phyloP scores from a whole-genome alignment of 2,329 filamentous ascomycete genomes.

The Colletotrichum tofieldiae region DNA sequence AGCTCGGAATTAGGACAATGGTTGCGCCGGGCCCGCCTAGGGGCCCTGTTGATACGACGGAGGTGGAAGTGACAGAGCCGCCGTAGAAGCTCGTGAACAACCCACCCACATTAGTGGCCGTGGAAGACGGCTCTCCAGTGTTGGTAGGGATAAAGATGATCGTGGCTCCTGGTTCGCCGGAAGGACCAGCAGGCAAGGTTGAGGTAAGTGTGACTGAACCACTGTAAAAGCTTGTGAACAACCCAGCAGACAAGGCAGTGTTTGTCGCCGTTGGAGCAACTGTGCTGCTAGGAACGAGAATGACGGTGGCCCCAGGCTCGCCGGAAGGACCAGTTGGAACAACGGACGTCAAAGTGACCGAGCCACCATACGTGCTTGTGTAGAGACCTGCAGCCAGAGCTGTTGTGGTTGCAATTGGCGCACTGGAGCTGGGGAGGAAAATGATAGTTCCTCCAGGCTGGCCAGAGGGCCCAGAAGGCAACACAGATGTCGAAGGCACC shows the following conservation, averaged over 20 bases:
- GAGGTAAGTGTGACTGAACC: conserved; percentile 1
- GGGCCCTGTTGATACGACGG: background rate
- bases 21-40: conserved; percentile 20
- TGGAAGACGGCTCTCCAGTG: background rate
- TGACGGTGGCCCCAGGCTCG: conserved; percentile 16
- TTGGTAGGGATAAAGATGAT: conserved; percentile 24
- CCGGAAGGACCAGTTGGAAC: background rate
- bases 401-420: background rate
- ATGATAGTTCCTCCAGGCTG: conserved; percentile 28
- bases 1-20: conserved; percentile 2
- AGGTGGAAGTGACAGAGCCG: conserved; percentile 27
- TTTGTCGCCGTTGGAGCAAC: background rate
- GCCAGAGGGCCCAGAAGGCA: conserved; percentile 10
- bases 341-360: conserved; percentile 22
- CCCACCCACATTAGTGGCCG: background rate
- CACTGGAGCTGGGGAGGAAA: conserved; percentile 5
- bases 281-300: conserved; percentile 19
- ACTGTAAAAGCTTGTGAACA: conserved; percentile 25
- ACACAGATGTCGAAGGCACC: conserved; percentile 20
- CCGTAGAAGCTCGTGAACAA: conserved; percentile 32
- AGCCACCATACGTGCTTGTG: conserved; percentile 35
- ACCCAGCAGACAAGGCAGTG: conserved; percentile 8
- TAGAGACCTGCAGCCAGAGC: conserved; percentile 24
- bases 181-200: background rate
- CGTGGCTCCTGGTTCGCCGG: conserved; percentile 12